Evolutionary conservation across 2,329 filamentous ascomycete genomes (phyloP).

Genomic region (Diplodia seriata): DNA sequence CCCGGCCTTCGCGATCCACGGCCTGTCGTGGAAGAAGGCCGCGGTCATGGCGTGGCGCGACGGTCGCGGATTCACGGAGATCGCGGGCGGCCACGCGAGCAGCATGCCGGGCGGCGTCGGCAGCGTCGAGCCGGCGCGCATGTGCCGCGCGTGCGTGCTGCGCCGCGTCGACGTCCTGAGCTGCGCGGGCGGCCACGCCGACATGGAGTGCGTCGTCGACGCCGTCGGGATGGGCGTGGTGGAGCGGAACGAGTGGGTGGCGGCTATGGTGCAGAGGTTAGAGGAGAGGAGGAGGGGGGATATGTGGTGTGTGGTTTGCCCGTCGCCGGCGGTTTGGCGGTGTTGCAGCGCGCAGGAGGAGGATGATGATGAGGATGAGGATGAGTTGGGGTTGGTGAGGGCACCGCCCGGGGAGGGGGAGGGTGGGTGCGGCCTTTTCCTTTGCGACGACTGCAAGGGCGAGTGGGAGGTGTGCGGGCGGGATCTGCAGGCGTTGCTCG

Average conservation of each 20-base stretch:
- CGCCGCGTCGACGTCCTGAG: constrained; percentile 41
- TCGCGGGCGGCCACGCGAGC: constrained; percentile 47
- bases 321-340: constrained; percentile 43
- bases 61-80: constrained; percentile 49
- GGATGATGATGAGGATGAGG: constrained; percentile 29
- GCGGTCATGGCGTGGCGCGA: constrained; percentile 46
- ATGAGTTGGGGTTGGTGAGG: constrained; percentile 1
- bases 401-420: constrained; percentile 5
- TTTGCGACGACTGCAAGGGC: constrained; percentile 39
- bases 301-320: constrained; percentile 49
- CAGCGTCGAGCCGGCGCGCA: constrained; percentile 40
- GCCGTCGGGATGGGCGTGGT: not conserved
- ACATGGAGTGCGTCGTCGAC: not conserved
- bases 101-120: constrained; percentile 34
- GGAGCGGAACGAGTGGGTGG: not conserved
- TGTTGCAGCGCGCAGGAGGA: constrained; percentile 37
- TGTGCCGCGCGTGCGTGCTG: constrained; percentile 45
- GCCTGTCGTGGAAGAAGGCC: constrained; percentile 45
- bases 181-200: constrained; percentile 35
- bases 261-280: constrained; percentile 22
- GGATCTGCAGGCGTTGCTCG: constrained; percentile 30
- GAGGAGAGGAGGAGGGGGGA: not conserved
- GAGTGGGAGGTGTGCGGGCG: constrained; percentile 34
- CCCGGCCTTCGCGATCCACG: constrained; percentile 50
- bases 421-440: constrained; percentile 41